These are phyloP conservation scores for Leccinum fibrillosum DNA, from an alignment of 768 basidiomycete species.

Conservation along the genomic window DNA sequence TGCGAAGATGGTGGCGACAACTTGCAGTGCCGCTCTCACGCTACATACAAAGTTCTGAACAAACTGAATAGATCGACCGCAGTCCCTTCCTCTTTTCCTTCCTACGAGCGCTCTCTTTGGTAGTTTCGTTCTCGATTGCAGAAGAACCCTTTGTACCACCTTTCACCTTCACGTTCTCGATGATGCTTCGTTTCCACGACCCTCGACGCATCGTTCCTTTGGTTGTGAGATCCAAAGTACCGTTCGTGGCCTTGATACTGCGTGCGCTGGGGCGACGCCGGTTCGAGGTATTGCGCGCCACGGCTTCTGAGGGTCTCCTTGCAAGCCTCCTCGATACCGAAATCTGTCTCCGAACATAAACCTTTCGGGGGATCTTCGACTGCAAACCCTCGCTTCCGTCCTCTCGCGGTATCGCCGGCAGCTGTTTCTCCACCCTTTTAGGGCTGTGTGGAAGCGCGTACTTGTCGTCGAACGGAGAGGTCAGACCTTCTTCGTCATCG, in stretches of 20 bases:
- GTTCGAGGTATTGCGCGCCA: slow-evolving; percentile 11
- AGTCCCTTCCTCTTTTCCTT: slow-evolving; percentile 25
- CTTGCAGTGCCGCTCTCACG: no score
- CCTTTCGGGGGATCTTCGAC: slow-evolving; percentile 23
- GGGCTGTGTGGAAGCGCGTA: slow-evolving; percentile 11
- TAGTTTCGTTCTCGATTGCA: slow-evolving; percentile 13
- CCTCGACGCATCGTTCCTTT: slow-evolving; percentile 25
- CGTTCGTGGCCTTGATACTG: slow-evolving; percentile 8
- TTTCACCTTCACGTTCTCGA: slow-evolving; percentile 16
- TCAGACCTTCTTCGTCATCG: slow-evolving; percentile 22
- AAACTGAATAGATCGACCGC: slow-evolving; percentile 30
- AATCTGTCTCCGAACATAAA: slow-evolving; percentile 12
- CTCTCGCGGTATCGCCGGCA: slow-evolving; percentile 14
- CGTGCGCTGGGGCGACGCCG: slow-evolving; percentile 17
- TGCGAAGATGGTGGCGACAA: no score
- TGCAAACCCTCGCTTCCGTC: neutral
- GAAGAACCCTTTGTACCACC: slow-evolving; percentile 7
- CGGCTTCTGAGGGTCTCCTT: neutral
- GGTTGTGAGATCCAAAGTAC: neutral
- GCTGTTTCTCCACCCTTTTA: slow-evolving; percentile 9
- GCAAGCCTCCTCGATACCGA: slow-evolving; percentile 12
- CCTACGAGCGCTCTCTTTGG: slow-evolving; percentile 3
- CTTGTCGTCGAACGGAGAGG: slow-evolving; percentile 27
- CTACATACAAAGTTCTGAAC: slow-evolving; percentile 16
- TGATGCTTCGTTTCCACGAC: slow-evolving; percentile 26